Evolutionary conservation across 1,139 yeast species (phyloP), one percentile per base, ranked within the genome.

Genomic region (Magnusiomyces sp.): DNA sequence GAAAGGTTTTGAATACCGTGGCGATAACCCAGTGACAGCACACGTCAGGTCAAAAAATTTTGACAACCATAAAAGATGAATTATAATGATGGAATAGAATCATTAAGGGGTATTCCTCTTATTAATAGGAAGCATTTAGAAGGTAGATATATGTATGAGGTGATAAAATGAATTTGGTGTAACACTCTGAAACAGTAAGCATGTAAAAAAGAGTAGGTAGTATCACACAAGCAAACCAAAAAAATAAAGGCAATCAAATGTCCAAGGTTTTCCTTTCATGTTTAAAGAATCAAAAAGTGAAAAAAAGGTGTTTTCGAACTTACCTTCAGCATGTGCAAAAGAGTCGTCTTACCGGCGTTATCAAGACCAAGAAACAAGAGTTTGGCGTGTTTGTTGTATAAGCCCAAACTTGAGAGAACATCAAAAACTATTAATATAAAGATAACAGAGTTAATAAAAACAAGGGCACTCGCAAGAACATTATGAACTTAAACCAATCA

Each of bases 371-470:
- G 79, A 71, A 92, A 92, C 66, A 92, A 79, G 62, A 92, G 77
- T 72, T 92, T 92, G 65, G 97, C 99, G 68, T 90, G 97, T 73
- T 92, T 92, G 75, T 94, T 92, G 92, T 95, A 84, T 64, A 92
- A 79, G 56, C 98, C 98, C 59, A 92, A 79, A 48, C 95, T 86
- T 62, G 97, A 86, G 65, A 92, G 79, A 55, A 89, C 82, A 68
- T 90, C 97, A 77, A 87, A 95, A 73, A 92, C 88, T 66, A 57
- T 40, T 40, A 16, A 37, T 36, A 31, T 32, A 34, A 19, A 29
- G n/a, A 11, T 33, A 7, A 23, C 7, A 4, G 4, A 7, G 29
- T 23, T 23, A 23, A 23, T 23, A 23, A 23, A 23, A 7, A 23
- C 27, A 29, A 17, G 14, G 20, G 20, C 38, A 13, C 10, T 31